Conservation (phyloP, 2,329 filamentous ascomycete species). For the Monilinia polystroma region DNA sequence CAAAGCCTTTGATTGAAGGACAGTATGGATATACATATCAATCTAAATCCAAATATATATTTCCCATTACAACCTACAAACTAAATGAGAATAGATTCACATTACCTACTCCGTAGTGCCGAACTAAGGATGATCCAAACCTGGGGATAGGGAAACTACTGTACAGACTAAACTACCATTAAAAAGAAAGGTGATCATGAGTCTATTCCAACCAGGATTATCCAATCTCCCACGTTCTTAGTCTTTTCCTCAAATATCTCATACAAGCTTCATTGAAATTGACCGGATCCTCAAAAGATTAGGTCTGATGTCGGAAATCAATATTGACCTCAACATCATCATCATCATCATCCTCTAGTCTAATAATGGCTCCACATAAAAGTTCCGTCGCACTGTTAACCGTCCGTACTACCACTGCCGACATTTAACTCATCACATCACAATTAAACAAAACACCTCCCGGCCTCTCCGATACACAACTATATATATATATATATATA, state of each 20-base stretch:
- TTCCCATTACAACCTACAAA: neutral
- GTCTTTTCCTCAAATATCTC: neutral
- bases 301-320: conserved; percentile 6
- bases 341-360: conserved; percentile 1
- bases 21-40: neutral
- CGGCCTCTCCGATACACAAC: conserved; percentile 3
- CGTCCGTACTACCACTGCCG: conserved; percentile 5
- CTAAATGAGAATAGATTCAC: neutral
- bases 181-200: neutral
- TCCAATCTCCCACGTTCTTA: neutral
- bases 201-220: neutral
- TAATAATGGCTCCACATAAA: conserved; percentile 4
- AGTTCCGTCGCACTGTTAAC: neutral
- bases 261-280: neutral
- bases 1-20: neutral
- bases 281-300: conserved; percentile 2
- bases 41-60: neutral
- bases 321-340: neutral
- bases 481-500: neutral
- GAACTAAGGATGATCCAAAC: neutral
- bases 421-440: conserved; percentile 4
- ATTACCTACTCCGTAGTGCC: neutral
- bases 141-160: neutral
- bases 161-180: neutral
- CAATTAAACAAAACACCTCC: neutral